Evolutionary conservation across 2,329 filamentous ascomycete genomes (phyloP), one percentile per base, ranked within the genome.

Genomic region (Anthostomella pinea): DNA sequence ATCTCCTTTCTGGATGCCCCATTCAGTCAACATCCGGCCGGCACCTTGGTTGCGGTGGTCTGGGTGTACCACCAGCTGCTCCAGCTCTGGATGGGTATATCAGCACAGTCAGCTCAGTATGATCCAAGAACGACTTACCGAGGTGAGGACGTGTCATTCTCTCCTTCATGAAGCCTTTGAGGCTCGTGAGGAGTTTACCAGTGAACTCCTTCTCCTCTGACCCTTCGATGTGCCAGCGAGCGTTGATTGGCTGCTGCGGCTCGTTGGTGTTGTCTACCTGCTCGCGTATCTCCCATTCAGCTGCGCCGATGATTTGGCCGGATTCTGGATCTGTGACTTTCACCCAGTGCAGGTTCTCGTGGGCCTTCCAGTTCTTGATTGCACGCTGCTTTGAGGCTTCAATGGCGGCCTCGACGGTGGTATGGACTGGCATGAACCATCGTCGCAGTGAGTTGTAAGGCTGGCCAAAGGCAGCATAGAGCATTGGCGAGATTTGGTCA

Each of bases 351-450:
- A 43, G 18, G 15, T 16, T 20, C 11, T 16, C 24, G 32, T 33
- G 13, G 5, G 31, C 13, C 7, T 34, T 42, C 43, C 43, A 48
- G 8, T 18, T n/a, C 14, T 44, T 46, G 4, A 46, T 18, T 5
- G 13, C 30, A 20, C 33, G 29, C 15, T 18, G 13, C 10, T 40
- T 46, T 2, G 35, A 9, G 9, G 19, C 33, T 24, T 46, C 24
- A 15, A 46, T 41, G 7, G 31, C 39, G 9, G 21, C 40, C 19
- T 46, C 36, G 8, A 30, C 32, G 2, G 38, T 46, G 8, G 35
- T 46, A 20, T 41, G 27, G n/a, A 48, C 29, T 6, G 43, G 43
- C 8, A 48, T 46, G 26, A 48, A 44, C 46, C 43, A 46, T 35
- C 14, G 16, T 6, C 38, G 43, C 6, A 48, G 27, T n/a, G 39